Evolutionary conservation across 768 basidiomycete species (phyloP).

Genomic region (Agrocybe pediades): DNA sequence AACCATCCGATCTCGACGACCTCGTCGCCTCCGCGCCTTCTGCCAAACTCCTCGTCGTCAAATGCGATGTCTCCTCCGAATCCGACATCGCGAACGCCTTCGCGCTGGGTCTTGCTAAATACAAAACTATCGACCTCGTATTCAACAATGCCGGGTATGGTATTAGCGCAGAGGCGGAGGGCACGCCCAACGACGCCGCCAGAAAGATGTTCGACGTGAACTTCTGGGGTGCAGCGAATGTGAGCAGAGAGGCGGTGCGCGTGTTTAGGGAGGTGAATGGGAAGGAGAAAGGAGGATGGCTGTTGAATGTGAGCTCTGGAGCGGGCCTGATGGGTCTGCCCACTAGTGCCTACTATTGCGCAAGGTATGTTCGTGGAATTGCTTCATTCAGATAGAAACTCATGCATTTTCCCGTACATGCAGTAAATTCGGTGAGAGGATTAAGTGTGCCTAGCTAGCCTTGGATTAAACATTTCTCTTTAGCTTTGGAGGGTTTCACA

Average conservation of each 20-base stretch:
- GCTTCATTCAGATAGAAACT: background rate
- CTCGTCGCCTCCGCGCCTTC: background rate
- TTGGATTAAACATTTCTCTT: background rate
- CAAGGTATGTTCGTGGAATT: background rate
- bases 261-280: background rate
- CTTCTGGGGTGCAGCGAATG: background rate
- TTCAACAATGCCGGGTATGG: background rate
- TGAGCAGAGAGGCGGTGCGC: background rate
- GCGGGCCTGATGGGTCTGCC: background rate
- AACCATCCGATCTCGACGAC: background rate
- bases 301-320: background rate
- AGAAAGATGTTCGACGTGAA: constrained; percentile 1
- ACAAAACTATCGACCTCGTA: background rate
- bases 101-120: background rate
- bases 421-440: constrained; percentile 1
- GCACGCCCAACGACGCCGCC: background rate
- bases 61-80: background rate
- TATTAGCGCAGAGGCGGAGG: background rate
- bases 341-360: background rate
- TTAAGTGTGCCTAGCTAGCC: background rate
- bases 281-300: background rate
- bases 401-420: background rate
- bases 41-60: background rate
- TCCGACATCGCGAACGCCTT: background rate
- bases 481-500: constrained; percentile 36